A percentile compares a stretch with the other conserved stretches of the same genome.
phyloP scores from a whole-genome alignment of 148 eudicot species.

The Agrostemma githago region DNA sequence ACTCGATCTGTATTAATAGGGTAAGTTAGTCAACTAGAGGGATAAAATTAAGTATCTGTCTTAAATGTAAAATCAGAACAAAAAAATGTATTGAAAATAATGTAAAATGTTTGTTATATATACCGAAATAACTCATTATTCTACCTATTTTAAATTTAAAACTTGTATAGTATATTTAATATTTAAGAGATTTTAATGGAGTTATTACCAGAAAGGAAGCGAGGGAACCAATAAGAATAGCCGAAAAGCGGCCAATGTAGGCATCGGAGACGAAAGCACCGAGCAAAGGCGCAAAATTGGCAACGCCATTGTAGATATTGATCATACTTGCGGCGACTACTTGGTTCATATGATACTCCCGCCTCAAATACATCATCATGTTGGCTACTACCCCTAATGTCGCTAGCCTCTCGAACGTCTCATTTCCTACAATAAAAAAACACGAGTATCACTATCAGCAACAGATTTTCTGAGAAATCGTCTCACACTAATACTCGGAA shows the following conservation, averaged over 20 bases:
- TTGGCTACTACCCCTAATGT: conserved; percentile 61
- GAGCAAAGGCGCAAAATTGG: conserved; percentile 60
- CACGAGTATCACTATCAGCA: no score
- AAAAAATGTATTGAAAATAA: no score
- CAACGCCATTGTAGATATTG: conserved; percentile 45
- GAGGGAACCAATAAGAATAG: conserved; percentile 48
- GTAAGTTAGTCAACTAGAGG: no score
- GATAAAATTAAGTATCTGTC: no score
- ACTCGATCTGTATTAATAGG: no score
- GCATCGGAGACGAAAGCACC: conserved; percentile 79
- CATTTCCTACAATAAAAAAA: conserved; percentile 49
- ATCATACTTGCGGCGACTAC: conserved; percentile 59
- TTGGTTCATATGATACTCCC: conserved; percentile 67
- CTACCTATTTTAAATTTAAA: no score
- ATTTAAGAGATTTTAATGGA: no score
- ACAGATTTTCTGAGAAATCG: no score
- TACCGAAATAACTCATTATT: no score
- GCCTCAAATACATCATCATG: conserved; percentile 58
- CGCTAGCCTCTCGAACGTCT: conserved; percentile 84
- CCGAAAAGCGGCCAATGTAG: conserved; percentile 59
- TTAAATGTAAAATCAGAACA: no score
- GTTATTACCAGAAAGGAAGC: conserved; percentile 46
- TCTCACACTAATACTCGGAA: neutral
- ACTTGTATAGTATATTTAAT: no score
- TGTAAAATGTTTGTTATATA: no score